phyloP scores from a whole-genome alignment of 441 rosid species.

The Mallotus repandus region DNA sequence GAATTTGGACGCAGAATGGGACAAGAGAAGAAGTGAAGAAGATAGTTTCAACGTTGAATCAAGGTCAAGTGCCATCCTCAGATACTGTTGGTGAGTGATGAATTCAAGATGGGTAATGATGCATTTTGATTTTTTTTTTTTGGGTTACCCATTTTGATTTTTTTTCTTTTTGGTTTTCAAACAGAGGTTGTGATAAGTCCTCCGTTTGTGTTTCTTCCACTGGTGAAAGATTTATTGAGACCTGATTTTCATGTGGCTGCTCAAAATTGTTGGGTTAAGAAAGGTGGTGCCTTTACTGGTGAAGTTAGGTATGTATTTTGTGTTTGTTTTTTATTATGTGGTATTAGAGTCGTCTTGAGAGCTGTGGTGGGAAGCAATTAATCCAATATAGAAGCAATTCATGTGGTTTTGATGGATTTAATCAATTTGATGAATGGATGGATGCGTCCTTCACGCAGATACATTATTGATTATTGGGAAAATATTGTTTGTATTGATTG shows the following conservation, averaged over 20 bases:
- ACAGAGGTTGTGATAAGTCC: conserved; percentile 79
- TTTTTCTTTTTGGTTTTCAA: conserved; percentile 1
- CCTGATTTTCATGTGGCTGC: conserved; percentile 71
- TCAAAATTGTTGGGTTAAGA: conserved; percentile 76
- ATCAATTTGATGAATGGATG: not conserved
- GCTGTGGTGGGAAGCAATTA: no score
- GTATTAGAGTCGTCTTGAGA: no score
- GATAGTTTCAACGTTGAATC: conserved; percentile 54
- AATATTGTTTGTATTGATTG: not conserved
- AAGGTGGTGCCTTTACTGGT: conserved; percentile 74
- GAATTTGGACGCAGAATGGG: conserved; percentile 47
- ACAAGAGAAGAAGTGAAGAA: conserved; percentile 67
- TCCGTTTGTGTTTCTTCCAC: conserved; percentile 60
- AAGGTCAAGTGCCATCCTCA: conserved; percentile 55
- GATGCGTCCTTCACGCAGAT: not conserved
- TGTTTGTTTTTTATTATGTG: no score
- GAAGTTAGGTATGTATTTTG: conserved; percentile 47
- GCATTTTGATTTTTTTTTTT: no score
- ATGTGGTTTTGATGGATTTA: not conserved
- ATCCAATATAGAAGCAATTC: not conserved
- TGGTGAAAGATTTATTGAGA: conserved; percentile 45
- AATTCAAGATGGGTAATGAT: no score
- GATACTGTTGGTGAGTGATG: conserved; percentile 55
- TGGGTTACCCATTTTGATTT: no score
- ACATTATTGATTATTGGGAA: not conserved